Evolutionary conservation across 2,329 filamentous ascomycete species (phyloP).

Genomic region (Gliomastix tumulicola): DNA sequence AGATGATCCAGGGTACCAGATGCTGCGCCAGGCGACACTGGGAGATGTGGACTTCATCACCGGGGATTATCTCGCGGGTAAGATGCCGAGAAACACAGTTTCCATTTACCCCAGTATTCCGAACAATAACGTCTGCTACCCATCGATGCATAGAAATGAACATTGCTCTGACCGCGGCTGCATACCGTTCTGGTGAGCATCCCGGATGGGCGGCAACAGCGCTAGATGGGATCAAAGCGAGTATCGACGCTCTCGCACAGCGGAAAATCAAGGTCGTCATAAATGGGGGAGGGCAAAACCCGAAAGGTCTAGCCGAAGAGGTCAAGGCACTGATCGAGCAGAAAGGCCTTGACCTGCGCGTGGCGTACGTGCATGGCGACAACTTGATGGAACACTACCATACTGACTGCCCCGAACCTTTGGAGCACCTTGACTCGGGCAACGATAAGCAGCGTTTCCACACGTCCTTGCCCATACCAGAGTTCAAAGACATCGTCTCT

Average conservation of each 20-base stretch:
- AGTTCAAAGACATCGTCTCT: conserved; percentile 18
- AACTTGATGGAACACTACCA: no score
- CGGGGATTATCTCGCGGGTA: conserved; percentile 27
- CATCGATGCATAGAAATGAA: conserved; percentile 31
- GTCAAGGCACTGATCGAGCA: not conserved
- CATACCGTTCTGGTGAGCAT: not conserved
- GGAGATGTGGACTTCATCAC: conserved; percentile 26
- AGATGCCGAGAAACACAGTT: no score
- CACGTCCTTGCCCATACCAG: no score
- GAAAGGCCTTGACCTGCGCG: not conserved
- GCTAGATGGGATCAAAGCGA: not conserved
- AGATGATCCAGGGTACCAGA: not conserved
- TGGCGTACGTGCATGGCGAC: not conserved
- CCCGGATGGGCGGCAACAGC: not conserved
- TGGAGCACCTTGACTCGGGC: no score
- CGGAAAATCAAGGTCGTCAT: not conserved
- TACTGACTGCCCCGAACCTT: no score
- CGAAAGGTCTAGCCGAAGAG: not conserved
- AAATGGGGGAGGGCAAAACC: not conserved
- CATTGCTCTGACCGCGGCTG: conserved; percentile 33
- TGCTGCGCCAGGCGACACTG: not conserved
- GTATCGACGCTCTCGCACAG: not conserved
- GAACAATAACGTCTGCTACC: no score
- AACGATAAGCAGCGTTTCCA: no score
- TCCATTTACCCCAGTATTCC: no score